Percentiles rank a stretch among this genome's conserved stretches.
Conservation (phyloP, 2,329 filamentous ascomycete species). For the Neofusicoccum sp. region DNA sequence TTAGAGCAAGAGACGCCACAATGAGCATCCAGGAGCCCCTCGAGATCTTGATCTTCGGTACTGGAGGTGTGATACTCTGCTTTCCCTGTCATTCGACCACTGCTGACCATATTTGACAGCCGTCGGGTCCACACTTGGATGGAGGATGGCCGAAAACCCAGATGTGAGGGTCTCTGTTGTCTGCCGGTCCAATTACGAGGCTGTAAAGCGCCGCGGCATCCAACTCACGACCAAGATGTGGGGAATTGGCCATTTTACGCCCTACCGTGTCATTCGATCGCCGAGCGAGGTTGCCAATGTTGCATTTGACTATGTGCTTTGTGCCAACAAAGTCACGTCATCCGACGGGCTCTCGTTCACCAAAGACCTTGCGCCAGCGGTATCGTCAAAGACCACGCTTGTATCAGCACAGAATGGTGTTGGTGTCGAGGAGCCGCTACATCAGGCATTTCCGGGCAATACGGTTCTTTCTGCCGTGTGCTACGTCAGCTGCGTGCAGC, state of each 20-base stretch:
- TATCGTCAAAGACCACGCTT: conserved; percentile 24
- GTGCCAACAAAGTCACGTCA: conserved; percentile 28
- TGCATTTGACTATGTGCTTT: conserved; percentile 28
- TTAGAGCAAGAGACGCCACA: background rate
- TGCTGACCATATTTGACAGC: conserved; percentile 17
- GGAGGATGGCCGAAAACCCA: conserved; percentile 29
- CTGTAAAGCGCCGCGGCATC: conserved; percentile 24
- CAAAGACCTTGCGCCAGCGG: conserved; percentile 22
- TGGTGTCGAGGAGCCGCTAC: conserved; percentile 27
- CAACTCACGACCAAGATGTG: conserved; percentile 26
- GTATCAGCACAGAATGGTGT: conserved; percentile 30
- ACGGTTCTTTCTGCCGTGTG: conserved; percentile 28
- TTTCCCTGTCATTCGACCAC: background rate
- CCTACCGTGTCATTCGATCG: conserved; percentile 25
- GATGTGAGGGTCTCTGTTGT: conserved; percentile 27
- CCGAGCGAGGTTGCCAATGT: conserved; percentile 17
- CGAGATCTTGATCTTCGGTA: conserved; percentile 20
- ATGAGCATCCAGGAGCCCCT: conserved; percentile 12
- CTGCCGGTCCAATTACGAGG: conserved; percentile 29
- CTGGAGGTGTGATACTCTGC: conserved; percentile 9
- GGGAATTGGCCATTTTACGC: conserved; percentile 27
- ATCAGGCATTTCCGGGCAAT: conserved; percentile 25
- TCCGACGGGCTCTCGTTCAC: conserved; percentile 22
- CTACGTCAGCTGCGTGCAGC: conserved; percentile 28
- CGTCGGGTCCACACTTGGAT: conserved; percentile 29